These are phyloP conservation scores for Melanomma pulvis-pyrius DNA, from an alignment of 495 filamentous ascomycete species.

Conservation along the genomic window DNA sequence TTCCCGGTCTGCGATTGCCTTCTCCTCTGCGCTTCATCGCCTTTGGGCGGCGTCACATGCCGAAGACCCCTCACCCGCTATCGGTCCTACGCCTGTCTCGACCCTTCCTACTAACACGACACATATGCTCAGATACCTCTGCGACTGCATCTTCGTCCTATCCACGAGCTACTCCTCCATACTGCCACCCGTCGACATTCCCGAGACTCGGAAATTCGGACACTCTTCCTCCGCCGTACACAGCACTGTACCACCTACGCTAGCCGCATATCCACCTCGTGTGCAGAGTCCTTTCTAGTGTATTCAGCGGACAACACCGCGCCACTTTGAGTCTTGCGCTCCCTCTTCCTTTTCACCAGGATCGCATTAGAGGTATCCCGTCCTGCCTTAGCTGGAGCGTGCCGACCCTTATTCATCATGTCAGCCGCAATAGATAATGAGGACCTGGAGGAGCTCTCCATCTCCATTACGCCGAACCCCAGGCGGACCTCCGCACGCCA, in stretches of 20 bases:
- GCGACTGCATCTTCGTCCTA: background rate
- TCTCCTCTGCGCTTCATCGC: background rate
- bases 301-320: background rate
- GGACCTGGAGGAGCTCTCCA: conserved; percentile 91
- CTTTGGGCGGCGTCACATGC: conserved; percentile 9
- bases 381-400: too few relatives aligned
- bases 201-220: too few relatives aligned
- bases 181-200: background rate
- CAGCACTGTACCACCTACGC: too few relatives aligned
- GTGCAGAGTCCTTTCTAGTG: background rate
- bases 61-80: conserved; percentile 15
- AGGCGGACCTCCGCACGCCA: conserved; percentile 53
- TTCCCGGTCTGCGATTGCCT: background rate
- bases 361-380: background rate
- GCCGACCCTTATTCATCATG: conserved; percentile 47
- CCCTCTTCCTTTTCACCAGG: background rate
- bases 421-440: conserved; percentile 75
- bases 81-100: background rate
- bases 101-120: background rate
- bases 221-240: too few relatives aligned
- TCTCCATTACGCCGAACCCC: conserved; percentile 72
- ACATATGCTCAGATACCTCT: background rate
- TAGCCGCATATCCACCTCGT: too few relatives aligned
- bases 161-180: background rate
- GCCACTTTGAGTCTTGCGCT: background rate